These are phyloP conservation scores for Cyclotella kingstonii DNA, from an alignment of 108 stramenopile species.

Conservation along the genomic window DNA sequence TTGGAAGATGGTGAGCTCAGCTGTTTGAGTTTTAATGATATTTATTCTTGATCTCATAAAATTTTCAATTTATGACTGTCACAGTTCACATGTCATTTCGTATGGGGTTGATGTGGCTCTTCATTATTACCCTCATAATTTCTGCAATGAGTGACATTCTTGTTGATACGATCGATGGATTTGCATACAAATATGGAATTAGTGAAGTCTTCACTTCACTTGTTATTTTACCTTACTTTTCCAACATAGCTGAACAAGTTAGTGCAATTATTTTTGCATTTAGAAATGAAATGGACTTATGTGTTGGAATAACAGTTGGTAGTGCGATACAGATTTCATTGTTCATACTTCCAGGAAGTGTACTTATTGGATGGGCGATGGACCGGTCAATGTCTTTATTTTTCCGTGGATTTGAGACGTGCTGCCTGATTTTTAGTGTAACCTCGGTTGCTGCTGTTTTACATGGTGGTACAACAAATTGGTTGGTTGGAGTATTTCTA, in stretches of 20 bases:
- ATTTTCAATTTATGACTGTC: background rate
- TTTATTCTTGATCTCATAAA: background rate
- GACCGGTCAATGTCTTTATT: slow-evolving; percentile 84
- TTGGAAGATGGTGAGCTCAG: slow-evolving; percentile 20
- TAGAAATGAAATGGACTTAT: slow-evolving; percentile 96
- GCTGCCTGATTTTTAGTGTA: slow-evolving; percentile 76
- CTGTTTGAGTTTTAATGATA: too few species aligned
- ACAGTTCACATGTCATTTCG: slow-evolving; percentile 68
- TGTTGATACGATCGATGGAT: slow-evolving; percentile 94
- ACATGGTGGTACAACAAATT: slow-evolving; percentile 87
- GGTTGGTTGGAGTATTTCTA: slow-evolving; percentile 73
- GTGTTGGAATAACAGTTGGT: slow-evolving; percentile 94
- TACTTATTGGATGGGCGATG: slow-evolving; percentile 89
- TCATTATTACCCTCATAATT: slow-evolving; percentile 84
- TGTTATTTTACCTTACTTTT: slow-evolving; percentile 95
- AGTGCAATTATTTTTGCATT: slow-evolving; percentile 91
- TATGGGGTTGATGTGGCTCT: slow-evolving; percentile 85
- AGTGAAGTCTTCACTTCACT: slow-evolving; percentile 92
- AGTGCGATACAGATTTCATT: slow-evolving; percentile 94
- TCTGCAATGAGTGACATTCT: slow-evolving; percentile 91
- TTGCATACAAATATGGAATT: slow-evolving; percentile 70
- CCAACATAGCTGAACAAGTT: slow-evolving; percentile 97
- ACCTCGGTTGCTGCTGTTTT: slow-evolving; percentile 72
- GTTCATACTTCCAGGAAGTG: slow-evolving; percentile 93
- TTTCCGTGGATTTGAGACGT: slow-evolving; percentile 88